Evolutionary conservation across 192 early-diverging fungal genomes (phyloP), one percentile per base, ranked within the genome.

Genomic region (Entomortierella parvispora): DNA sequence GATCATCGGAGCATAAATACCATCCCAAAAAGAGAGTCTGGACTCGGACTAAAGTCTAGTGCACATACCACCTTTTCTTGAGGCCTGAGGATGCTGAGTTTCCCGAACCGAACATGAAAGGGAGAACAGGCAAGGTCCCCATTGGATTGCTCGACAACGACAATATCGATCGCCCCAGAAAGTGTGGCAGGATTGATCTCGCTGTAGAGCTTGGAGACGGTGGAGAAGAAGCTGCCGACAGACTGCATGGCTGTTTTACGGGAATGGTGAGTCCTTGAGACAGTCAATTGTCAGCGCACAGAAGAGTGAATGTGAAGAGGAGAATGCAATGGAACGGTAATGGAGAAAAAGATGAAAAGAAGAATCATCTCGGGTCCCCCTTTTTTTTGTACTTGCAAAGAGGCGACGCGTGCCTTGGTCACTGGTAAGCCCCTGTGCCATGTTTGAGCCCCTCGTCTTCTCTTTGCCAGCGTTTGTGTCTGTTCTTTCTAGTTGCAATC

Each of bases 41-140:
- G 17, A 49, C 14, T 45, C 12, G 20, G 48, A 20, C 8, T 20
- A 18, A 20, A n/a, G 31, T 50, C 14, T 26, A 33, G 46, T n/a
- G n/a, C 53, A 26, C 56, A 55, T 64, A 75, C 71, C 58, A 91
- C 90, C 85, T 99, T 99, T 68, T 99, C 96, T 40, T 91, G 91
- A 15, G 96, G 95, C 42, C 92, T 81, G 15, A 98, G 87, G 28
- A 98, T 87, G 60, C 94, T 93, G 22, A 99, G 83, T 79, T 99
- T 99, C 9, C 96, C 97, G 79, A 98, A 99, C 40, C 97, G 91
- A 28, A 99, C 96, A 83, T 99, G 97, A 74, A 97, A 99, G 2
- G 97, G 97, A 29, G 95, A 96, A 77, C 94, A 96, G n/a, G 88
- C 82, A 33, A 98, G 74, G 34, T 92, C 87, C 8, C 94, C 95